Conservation (phyloP, 257 asterid genomes). For the Nicotiana otophora region DNA sequence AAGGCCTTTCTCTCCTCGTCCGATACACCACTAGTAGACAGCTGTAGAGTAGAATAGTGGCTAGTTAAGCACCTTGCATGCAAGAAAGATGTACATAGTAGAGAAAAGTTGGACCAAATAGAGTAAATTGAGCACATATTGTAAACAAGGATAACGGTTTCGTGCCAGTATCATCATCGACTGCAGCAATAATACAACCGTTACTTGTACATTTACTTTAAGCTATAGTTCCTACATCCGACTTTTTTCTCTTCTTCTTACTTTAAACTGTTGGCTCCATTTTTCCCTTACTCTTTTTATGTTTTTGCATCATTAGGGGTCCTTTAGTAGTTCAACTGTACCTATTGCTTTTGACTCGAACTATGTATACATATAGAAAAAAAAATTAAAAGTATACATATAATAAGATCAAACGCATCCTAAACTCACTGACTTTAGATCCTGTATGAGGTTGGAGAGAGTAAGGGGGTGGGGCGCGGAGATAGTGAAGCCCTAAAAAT, state of each 20-base stretch:
- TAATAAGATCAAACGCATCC: background rate
- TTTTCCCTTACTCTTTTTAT: background rate
- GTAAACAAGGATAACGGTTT: background rate
- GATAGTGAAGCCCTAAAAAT: background rate
- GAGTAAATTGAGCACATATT: background rate
- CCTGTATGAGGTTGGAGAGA: background rate
- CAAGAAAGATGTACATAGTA: background rate
- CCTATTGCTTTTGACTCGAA: background rate
- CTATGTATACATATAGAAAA: background rate
- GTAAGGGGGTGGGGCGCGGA: background rate
- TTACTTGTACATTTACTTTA: background rate
- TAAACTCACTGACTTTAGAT: background rate
- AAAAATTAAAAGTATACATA: background rate
- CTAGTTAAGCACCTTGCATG: background rate
- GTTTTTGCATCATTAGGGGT: background rate
- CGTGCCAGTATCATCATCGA: background rate
- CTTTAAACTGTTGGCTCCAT: background rate
- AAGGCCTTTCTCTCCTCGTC: constrained; percentile 70
- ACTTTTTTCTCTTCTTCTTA: background rate
- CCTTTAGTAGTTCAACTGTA: background rate
- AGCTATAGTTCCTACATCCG: background rate
- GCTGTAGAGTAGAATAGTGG: constrained; percentile 29
- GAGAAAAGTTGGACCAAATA: background rate
- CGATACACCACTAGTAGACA: constrained; percentile 49
- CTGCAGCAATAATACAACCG: background rate